Percentiles rank a stretch among this genome's conserved stretches.
Conservation (phyloP, 306 rosid genomes). For the Lupinus albus region DNA sequence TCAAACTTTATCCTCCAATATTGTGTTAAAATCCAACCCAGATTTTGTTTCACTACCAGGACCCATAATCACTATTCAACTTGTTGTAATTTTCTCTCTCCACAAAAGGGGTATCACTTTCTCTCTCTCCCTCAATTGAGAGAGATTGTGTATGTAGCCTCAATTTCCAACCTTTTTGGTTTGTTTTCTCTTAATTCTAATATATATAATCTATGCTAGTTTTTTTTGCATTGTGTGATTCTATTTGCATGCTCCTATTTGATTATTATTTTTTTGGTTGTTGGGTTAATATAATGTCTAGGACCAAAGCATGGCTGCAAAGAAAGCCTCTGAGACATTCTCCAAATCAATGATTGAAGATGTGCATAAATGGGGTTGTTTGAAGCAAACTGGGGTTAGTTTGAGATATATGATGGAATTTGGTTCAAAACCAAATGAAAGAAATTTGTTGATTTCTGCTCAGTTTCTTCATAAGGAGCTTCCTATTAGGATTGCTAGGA, state of each 20-base stretch:
- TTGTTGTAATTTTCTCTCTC: background rate
- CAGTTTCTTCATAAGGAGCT: constrained; percentile 89
- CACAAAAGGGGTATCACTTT: background rate
- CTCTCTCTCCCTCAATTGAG: constrained; percentile 1
- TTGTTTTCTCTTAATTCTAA: background rate
- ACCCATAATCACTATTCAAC: background rate
- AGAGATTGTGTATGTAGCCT: background rate
- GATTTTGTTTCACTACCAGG: background rate
- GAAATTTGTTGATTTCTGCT: constrained; percentile 68
- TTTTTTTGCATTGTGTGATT: constrained; percentile 38
- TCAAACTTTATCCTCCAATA: background rate
- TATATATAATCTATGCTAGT: constrained; percentile 30
- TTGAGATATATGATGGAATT: constrained; percentile 91
- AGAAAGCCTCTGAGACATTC: constrained; percentile 61
- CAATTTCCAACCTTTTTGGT: background rate
- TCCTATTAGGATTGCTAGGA: constrained; percentile 80
- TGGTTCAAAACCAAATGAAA: constrained; percentile 58
- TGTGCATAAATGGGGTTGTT: constrained; percentile 77
- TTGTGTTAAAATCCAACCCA: background rate
- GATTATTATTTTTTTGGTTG: background rate
- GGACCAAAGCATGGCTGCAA: constrained; percentile 60
- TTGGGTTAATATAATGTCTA: background rate
- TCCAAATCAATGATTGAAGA: constrained; percentile 70
- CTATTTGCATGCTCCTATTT: constrained; percentile 38
- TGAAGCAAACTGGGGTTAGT: constrained; percentile 84